Evolutionary conservation across 495 filamentous ascomycete genomes (phyloP), one percentile per base, ranked within the genome.

Genomic region (Daldinia grandis): DNA sequence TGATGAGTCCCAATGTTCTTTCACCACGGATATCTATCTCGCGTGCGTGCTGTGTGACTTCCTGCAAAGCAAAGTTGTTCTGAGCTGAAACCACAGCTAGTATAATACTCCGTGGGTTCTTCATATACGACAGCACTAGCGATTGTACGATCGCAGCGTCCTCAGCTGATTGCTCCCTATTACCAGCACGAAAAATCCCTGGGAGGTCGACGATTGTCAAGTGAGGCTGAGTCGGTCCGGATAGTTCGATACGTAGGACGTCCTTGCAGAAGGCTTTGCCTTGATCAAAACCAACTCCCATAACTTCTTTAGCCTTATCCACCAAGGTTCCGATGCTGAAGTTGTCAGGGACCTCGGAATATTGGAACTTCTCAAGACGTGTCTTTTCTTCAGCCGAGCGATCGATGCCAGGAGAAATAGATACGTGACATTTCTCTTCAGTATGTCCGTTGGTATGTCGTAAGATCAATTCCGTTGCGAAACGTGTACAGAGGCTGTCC

Each of bases 1-100:
- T 95, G 75, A 97, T 85, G 64, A 97, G 90, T 72, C 93, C 93
- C 53, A 97, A 87, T 5, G 93, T 95, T 50, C 93, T 87, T 70
- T 87, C 84, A 30, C 93, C 91, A 60, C 88, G 85, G 2, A 86
- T 86, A 75, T 97, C 93, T 9, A 92, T 88, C 70, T 90, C 86
- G 38, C 92, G 85, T 4, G 91, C 91, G 65, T 92, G 80, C 80
- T 93, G 90, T 0, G 89, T 76, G n/a, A 91, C 87, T 1, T 88
- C 80, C 65, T 92, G 87, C 7, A 84, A 84, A 2, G 82, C 87
- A 55, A 86, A 83, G 66, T 91, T 89, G 30, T 87, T 87, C 64
- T 89, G 89, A 1, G 88, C 88, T 0, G 87, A 88, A 9, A 92
- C 80, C 0, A 92, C 87, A 0, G 88, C 88, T 0, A 92, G 80